Base-by-base conservation (phyloP, 73 alveolate species). In the Uronychia setigera region DNA sequence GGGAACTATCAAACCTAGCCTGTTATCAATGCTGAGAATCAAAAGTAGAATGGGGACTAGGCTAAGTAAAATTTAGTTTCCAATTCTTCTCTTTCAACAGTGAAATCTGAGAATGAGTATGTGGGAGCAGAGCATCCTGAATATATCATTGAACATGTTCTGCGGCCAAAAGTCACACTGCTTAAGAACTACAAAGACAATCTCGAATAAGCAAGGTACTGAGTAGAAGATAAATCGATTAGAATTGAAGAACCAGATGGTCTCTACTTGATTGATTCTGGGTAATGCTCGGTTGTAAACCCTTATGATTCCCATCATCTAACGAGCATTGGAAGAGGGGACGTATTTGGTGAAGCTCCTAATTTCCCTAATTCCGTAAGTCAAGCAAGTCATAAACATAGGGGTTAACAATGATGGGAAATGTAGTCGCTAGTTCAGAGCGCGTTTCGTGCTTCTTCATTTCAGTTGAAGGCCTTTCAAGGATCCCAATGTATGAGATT, bases 361-460 rank as follows among this genome's bases (percentile, higher is more conserved):
- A 46, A 5, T 46, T 19, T 46, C 19, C 19, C 19, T 19, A 19
- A 46, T 11, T 46, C n/a, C 19, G 67, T 46, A 46, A 46, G 67
- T n/a, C n/a, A n/a, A n/a, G 67, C 5, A 46, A 46, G 19, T 46
- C 67, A 46, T 46, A 46, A 5, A 11, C n/a, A 19, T 19, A 85
- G 91, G 57, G 87, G 32, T 25, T 77, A 1, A 85, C 76, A 26
- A 32, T 77, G 35, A 57, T 77, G 35, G 91, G 91, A 26, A 86
- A 85, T 58, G 58, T 85, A 0, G 28, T 77, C 1, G 86, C 91
- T 0, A 81, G 57, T 46, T 11, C 79, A 9, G 67, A 76, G 26
- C 81, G 77, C 32, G 91, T 85, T 26, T 57, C 86, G 1, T 85
- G 91, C 78, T 57, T 85, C 31, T 85, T 31, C 76, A 76, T 85